A percentile compares a stretch with the other conserved stretches of the same genome.
These are phyloP conservation scores for Gossypium schwendimanii DNA, from an alignment of 441 rosid species.

Conservation along the genomic window DNA sequence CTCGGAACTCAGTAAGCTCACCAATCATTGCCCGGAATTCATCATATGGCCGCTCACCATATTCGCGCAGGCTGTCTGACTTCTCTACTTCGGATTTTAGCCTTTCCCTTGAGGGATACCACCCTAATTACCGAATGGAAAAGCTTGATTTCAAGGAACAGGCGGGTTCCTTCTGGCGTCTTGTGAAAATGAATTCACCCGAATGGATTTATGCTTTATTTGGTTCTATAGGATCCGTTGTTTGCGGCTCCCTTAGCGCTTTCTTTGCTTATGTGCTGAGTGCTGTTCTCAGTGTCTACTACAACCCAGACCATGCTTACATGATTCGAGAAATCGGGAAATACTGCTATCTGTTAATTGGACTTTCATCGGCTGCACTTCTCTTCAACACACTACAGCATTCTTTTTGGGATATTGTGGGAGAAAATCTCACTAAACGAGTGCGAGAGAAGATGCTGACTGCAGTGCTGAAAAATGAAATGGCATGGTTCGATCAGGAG, in stretches of 20 bases:
- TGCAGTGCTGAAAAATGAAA: conserved; percentile 88
- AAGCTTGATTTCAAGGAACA: conserved; percentile 90
- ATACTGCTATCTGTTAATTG: conserved; percentile 82
- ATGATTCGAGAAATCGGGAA: conserved; percentile 81
- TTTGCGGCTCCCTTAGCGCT: conserved; percentile 95
- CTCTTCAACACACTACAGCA: conserved; percentile 90
- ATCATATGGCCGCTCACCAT: conserved; percentile 95
- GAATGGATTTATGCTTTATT: conserved; percentile 91
- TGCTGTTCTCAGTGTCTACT: conserved; percentile 81
- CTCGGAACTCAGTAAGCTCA: conserved; percentile 96
- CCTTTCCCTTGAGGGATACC: conserved; percentile 71
- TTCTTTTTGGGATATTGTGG: conserved; percentile 93
- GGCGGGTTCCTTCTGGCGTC: conserved; percentile 88
- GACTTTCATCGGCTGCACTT: conserved; percentile 86
- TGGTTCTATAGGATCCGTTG: conserved; percentile 85
- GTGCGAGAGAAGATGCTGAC: conserved; percentile 92
- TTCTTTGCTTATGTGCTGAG: conserved; percentile 92
- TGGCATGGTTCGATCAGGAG: conserved; percentile 98
- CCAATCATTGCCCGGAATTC: conserved; percentile 95
- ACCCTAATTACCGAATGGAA: conserved; percentile 73
- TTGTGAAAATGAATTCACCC: conserved; percentile 94
- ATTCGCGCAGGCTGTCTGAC: conserved; percentile 89
- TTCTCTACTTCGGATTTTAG: conserved; percentile 96
- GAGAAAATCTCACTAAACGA: conserved; percentile 93
- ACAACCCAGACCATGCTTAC: conserved; percentile 67